Conservation (phyloP, 148 eudicot species). For the Persicaria tinctoria region DNA sequence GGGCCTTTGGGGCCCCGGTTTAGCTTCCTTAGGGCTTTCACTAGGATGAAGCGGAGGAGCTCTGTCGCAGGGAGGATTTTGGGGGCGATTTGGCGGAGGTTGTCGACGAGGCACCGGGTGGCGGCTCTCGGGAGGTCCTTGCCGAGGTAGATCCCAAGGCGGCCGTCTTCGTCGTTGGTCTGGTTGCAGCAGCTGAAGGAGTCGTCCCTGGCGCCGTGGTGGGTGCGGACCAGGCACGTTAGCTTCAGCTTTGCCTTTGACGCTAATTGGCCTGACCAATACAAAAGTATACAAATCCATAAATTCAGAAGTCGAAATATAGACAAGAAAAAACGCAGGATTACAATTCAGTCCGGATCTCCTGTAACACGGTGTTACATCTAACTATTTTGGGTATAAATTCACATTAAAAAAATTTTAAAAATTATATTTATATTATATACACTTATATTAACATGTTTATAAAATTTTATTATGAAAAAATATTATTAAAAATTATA, state of each 20-base stretch:
- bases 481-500: no score
- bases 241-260: conserved; percentile 46
- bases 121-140: conserved; percentile 59
- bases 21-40: conserved; percentile 16
- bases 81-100: conserved; percentile 40
- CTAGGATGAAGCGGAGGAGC: conserved; percentile 27
- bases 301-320: no score
- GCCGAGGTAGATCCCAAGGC: conserved; percentile 47
- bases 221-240: conserved; percentile 54
- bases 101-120: conserved; percentile 45
- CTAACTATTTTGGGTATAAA: no score
- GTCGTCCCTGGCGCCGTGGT: conserved; percentile 58
- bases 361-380: no score
- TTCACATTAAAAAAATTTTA: no score
- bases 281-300: background rate
- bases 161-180: conserved; percentile 49
- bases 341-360: no score
- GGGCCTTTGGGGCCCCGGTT: background rate
- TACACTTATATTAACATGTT: no score
- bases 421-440: no score
- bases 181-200: conserved; percentile 56
- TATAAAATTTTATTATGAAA: no score
- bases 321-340: no score
- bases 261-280: conserved; percentile 11
- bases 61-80: conserved; percentile 48